phyloP scores from a whole-genome alignment of 306 rosid genomes.

The Begonia masoniana region DNA sequence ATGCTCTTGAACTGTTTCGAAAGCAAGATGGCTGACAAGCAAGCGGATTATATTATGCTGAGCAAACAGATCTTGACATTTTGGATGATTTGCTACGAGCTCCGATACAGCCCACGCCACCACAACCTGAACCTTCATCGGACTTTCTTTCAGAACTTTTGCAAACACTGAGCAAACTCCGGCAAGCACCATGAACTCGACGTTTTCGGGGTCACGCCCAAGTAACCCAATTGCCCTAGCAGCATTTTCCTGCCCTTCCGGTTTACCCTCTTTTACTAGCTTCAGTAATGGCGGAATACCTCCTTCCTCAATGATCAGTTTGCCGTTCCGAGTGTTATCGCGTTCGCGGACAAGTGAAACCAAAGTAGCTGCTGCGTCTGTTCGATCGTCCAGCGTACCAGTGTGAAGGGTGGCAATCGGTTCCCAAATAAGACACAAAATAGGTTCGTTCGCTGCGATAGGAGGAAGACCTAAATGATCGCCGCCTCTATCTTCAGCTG shows the following conservation, averaged over 20 bases:
- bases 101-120: conserved; percentile 84
- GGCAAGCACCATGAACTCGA: conserved; percentile 49
- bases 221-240: conserved; percentile 57
- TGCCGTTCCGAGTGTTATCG: conserved; percentile 60
- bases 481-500: conserved; percentile 44
- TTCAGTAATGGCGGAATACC: conserved; percentile 62
- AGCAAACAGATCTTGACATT: conserved; percentile 75
- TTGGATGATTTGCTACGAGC: conserved; percentile 46
- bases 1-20: conserved; percentile 81
- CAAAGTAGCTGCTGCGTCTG: conserved; percentile 72
- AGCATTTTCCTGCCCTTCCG: conserved; percentile 69
- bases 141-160: conserved; percentile 67
- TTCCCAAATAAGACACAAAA: conserved; percentile 71
- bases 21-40: conserved; percentile 83
- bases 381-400: conserved; percentile 44
- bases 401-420: conserved; percentile 62
- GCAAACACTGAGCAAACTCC: conserved; percentile 64
- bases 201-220: conserved; percentile 63
- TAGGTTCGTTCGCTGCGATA: conserved; percentile 76
- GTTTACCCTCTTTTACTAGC: conserved; percentile 56
- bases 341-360: conserved; percentile 51
- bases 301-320: conserved; percentile 67
- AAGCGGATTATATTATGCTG: conserved; percentile 68
- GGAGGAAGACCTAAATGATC: conserved; percentile 73
- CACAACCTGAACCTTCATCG: conserved; percentile 59